Evolutionary conservation across 176 grass and related monocot genomes (phyloP).

Genomic region (Oryza coarctata): DNA sequence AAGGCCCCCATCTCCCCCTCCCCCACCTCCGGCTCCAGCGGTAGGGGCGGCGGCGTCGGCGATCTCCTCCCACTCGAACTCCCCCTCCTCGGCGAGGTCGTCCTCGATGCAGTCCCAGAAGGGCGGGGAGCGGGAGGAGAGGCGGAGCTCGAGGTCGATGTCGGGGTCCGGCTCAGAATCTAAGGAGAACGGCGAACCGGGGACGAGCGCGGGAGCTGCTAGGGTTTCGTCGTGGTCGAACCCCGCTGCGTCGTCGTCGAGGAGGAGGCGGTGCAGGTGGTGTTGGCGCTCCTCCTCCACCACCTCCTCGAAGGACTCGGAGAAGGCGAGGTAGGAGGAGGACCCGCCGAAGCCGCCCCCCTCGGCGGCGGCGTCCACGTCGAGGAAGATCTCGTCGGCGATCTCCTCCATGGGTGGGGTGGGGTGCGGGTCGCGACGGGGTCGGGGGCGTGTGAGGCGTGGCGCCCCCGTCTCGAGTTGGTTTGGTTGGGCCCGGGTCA

Average conservation of each 20-base stretch:
- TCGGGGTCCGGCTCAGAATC: slow-evolving; percentile 25
- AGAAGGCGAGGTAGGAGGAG: slow-evolving; percentile 36
- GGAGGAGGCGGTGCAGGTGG: background rate
- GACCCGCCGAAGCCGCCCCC: background rate
- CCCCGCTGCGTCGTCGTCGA: background rate
- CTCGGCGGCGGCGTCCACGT: slow-evolving; percentile 39
- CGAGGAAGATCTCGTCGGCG: slow-evolving; percentile 62
- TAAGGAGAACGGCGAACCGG: slow-evolving; percentile 42
- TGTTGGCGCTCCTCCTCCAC: background rate
- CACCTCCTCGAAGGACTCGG: slow-evolving; percentile 38
- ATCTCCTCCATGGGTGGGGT: slow-evolving; percentile 48
- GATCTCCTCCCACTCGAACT: slow-evolving; percentile 74
- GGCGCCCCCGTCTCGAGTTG: slow-evolving; percentile 38
- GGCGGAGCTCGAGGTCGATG: slow-evolving; percentile 16
- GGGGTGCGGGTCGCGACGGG: background rate
- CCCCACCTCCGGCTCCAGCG: background rate
- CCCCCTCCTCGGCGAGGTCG: slow-evolving; percentile 24
- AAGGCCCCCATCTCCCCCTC: background rate
- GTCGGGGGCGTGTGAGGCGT: slow-evolving; percentile 28
- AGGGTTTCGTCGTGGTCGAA: slow-evolving; percentile 34
- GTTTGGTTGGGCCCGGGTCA: background rate
- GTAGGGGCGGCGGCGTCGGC: background rate
- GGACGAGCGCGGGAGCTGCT: background rate
- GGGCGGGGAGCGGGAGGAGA: slow-evolving; percentile 32
- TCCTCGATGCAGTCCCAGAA: slow-evolving; percentile 66